Base-by-base conservation (phyloP, 129 eudicot genomes). In the Flaveria sonorensis region DNA sequence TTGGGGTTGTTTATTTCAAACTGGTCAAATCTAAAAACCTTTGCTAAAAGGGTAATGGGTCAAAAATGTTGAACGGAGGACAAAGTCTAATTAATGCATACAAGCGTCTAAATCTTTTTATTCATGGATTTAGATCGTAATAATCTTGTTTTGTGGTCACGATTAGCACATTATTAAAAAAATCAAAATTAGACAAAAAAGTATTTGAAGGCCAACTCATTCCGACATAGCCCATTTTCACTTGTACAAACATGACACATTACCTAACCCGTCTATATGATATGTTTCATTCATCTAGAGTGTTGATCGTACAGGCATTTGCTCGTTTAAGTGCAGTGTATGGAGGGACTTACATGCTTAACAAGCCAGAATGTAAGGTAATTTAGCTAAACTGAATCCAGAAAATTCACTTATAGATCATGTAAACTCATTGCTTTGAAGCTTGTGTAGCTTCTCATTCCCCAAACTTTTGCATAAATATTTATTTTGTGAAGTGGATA, bases 251-350 rank as follows among this genome's bases (percentile, higher is more conserved):
- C 3, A 40, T 30, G 26, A 51, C 63, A 56, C 63, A 6, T 50
- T 71, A 71, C 62, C 61, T 36, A 24, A 53, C 47, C 75, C 18
- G 16, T 24, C 43, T 67, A 67, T 67, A 42, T 48, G 14, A n/a
- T 42, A 26, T 40, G n/a, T n/a, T 42, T 18, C 28, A 55, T 81
- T 75, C 36, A 43, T 10, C 73, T 10, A 67, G 46, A 23, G 39
- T 30, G 26, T 50, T 20, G 21, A 47, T 45, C 62, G 51, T 24
- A 56, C 90, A 93, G 98, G 98, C 92, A 68, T 93, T 93, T 86
- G 98, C 97, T 62, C 96, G 98, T 78, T 85, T 93, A 43, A 93
- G 98, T 83, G 98, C 98, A n/a, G 97, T 93, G 73, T 93, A 93
- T 86, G 98, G 98, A 73, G 98, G 98, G 52, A 93, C 98, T 68